Evolutionary conservation across 768 basidiomycete species (phyloP), one percentile per base, ranked within the genome.

Genomic region (Suillus clintonianus): DNA sequence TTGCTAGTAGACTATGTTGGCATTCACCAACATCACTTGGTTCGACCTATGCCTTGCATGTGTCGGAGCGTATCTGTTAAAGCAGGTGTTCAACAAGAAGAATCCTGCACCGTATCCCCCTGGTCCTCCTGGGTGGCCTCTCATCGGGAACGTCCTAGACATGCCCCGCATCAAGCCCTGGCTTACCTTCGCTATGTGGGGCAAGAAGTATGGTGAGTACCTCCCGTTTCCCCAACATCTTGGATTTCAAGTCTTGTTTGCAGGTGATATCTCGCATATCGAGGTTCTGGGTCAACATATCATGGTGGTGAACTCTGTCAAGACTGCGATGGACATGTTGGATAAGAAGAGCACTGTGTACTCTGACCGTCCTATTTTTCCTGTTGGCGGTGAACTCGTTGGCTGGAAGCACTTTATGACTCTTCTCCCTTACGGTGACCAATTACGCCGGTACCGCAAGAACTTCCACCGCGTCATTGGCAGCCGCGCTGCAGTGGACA

Each of bases 301-400:
- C 34, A 70, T 89, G 45, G 74, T 89, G 55, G 64, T 89, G 32
- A 87, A 86, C 69, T 84, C 81, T 14, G 78, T 78, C 30, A 78
- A 80, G 68, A 70, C 77, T 24, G 86, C 86, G 19, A 60, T 77
- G 64, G 85, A 88, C 55, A 80, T 90, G 76, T 78, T 89, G 58
- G 87, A 90, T 73, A 88, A 86, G 73, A 87, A 87, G 68, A 86
- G 86, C 65, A 77, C 83, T 32, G 81, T 84, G 42, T 89, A 89
- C 71, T 89, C 88, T 30, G 88, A 89, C 67, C 84, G 88, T 27
- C 88, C 88, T 0, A 71, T 75, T 19, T 64, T 82, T 34, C 74
- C 79, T 2, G 79, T 81, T 78, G 77, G 74, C 54, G 75, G 73
- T 41, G 72, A 76, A 51, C 70, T 77, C 15, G 67, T 76, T 34